Evolutionary conservation across 2,329 filamentous ascomycete species (phyloP).

Genomic region (Cytospora chrysosperma): DNA sequence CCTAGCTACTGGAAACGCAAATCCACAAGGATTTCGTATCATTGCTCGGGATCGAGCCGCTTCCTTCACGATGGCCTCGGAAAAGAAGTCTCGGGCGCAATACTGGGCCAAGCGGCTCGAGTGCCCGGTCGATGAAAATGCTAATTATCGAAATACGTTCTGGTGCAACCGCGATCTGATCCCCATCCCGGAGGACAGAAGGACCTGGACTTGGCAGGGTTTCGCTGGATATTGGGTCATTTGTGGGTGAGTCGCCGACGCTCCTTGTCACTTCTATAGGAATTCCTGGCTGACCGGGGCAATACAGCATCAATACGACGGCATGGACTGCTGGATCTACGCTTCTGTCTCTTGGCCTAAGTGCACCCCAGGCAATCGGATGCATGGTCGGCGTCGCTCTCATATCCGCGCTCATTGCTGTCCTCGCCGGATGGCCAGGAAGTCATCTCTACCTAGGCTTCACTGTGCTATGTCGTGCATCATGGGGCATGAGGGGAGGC

Average conservation of each 20-base stretch:
- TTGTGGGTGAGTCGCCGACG: constrained; percentile 25
- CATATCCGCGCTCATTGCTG: constrained; percentile 34
- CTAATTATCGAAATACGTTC: constrained; percentile 33
- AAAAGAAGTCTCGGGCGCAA: constrained; percentile 2
- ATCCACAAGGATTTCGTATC: too few relatives aligned
- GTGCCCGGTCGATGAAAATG: constrained; percentile 29
- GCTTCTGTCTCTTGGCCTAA: constrained; percentile 31
- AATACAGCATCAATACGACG: constrained; percentile 29
- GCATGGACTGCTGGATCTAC: constrained; percentile 33
- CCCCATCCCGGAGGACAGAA: constrained; percentile 29
- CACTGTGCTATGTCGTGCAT: constrained; percentile 32
- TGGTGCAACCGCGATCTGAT: constrained; percentile 36
- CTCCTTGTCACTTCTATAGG: neutral
- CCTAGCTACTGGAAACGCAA: too few relatives aligned
- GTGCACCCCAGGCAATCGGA: constrained; percentile 32
- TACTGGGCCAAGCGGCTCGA: constrained; percentile 25
- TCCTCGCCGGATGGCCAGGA: constrained; percentile 36
- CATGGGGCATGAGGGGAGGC: constrained; percentile 33
- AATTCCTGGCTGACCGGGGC: neutral
- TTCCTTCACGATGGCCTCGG: neutral
- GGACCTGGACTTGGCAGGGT: constrained; percentile 33
- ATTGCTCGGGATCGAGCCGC: neutral
- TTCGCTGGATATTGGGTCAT: constrained; percentile 34
- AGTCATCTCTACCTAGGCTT: constrained; percentile 36
- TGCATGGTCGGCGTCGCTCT: constrained; percentile 35